Evolutionary conservation across 805 yeast genomes (phyloP).

Genomic region (Myxozyma geophila): DNA sequence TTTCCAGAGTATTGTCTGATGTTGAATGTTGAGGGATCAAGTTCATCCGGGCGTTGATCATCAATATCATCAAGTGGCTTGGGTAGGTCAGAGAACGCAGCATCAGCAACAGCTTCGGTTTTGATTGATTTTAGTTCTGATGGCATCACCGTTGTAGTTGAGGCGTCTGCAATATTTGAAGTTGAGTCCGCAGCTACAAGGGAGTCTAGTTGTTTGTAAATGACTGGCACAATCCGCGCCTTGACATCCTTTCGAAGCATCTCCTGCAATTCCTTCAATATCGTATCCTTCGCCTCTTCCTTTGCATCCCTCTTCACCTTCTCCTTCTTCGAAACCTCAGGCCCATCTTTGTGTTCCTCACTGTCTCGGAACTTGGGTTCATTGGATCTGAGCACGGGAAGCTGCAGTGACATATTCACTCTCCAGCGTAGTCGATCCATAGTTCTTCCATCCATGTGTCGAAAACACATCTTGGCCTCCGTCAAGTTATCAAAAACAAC

Average conservation of each 20-base stretch:
- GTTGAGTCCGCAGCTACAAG: constrained; percentile 36
- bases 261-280: constrained; percentile 66
- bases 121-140: not conserved
- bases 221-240: constrained; percentile 71
- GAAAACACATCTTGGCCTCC: constrained; percentile 65
- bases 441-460: constrained; percentile 63
- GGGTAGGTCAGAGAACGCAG: not conserved
- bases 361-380: not conserved
- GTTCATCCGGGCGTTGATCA: not conserved
- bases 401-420: constrained; percentile 59
- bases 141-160: constrained; percentile 1
- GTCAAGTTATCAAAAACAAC: constrained; percentile 64
- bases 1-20: constrained; percentile 20
- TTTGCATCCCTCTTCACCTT: constrained; percentile 49
- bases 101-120: constrained; percentile 1
- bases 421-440: constrained; percentile 47
- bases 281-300: constrained; percentile 61
- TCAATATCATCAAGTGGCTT: not conserved
- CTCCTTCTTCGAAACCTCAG: not conserved
- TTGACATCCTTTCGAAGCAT: constrained; percentile 72
- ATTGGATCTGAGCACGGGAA: constrained; percentile 12
- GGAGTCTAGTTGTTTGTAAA: constrained; percentile 64
- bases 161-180: not conserved
- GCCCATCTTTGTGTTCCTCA: not conserved
- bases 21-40: constrained; percentile 3